Base-by-base conservation (phyloP, 768 basidiomycete species). In the Tulasnella sp. region DNA sequence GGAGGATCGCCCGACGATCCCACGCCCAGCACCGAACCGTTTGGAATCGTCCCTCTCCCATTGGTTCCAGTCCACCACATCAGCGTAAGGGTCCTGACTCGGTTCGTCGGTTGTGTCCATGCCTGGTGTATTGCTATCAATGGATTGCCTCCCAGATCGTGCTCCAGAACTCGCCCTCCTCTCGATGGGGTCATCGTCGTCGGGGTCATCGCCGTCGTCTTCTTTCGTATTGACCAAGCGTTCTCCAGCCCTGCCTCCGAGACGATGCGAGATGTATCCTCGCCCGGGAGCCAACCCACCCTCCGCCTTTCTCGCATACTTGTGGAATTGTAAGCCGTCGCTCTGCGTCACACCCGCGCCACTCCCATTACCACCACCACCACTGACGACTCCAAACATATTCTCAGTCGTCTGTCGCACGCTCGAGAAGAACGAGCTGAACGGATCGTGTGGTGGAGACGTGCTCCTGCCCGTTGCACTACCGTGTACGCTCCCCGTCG, bases 241-340 rank as follows among this genome's bases (percentile, higher is more conserved):
- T 22, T 59, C 57, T 19, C 57, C 57, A 11, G 48, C 57, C 7
- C n/a, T n/a, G 9, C 57, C 57, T 48, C 45, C 45, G 8, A 48
- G n/a, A 10, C 57, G 48, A n/a, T 59, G 57, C 30, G 48, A 49
- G 29, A 59, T 21, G 49, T 59, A 59, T 1, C 57, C 57, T 4
- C 57, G 25, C 0, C 46, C 46, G 12, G 57, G 57, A 2, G 57
- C 57, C 3, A 59, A 31, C 19, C 49, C 49, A 2, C 46, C 46
- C 38, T 59, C 57, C 21, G 46, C 27, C 15, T 59, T 59, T 15
- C 24, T 49, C 12, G 45, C 57, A 27, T 49, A 51, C 49, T 59
- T 59, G 19, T 49, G n/a, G n/a, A n/a, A n/a, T n/a, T n/a, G n/a
- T n/a, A n/a, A n/a, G n/a, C n/a, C n/a, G n/a, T n/a, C n/a, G n/a